Conservation (phyloP, 495 filamentous ascomycete species). For the Clohesyomyces aquaticus region DNA sequence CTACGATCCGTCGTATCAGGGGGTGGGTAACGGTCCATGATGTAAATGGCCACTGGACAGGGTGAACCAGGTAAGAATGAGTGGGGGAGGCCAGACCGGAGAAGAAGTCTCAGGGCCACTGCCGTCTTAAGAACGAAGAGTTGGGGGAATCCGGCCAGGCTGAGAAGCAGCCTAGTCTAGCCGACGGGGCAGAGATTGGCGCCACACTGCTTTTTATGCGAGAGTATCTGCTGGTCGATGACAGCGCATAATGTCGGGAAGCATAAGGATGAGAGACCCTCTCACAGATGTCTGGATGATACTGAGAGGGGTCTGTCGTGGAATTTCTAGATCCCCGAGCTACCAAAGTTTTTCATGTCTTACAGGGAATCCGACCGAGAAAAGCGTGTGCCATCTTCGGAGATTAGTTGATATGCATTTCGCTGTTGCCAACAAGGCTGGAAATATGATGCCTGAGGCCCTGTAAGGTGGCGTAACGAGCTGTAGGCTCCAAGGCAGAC, state of each 20-base stretch:
- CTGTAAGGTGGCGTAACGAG: too few relatives aligned
- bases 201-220: background rate
- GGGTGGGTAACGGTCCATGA: background rate
- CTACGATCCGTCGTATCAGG: background rate
- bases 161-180: background rate
- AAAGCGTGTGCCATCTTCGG: too few relatives aligned
- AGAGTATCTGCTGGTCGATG: background rate
- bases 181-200: background rate
- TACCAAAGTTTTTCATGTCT: too few relatives aligned
- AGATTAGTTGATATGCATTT: too few relatives aligned
- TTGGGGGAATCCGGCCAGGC: background rate
- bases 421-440: too few relatives aligned
- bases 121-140: background rate
- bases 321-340: too few relatives aligned
- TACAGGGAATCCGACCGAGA: too few relatives aligned
- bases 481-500: background rate
- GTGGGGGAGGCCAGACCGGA: background rate
- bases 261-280: too few relatives aligned
- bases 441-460: too few relatives aligned
- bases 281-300: too few relatives aligned
- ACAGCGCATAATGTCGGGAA: too few relatives aligned
- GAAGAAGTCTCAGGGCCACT: background rate
- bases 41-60: background rate
- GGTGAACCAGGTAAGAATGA: background rate
- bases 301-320: too few relatives aligned